Conservation (phyloP, 78 protist species). For the Monosiga brevicollis region DNA sequence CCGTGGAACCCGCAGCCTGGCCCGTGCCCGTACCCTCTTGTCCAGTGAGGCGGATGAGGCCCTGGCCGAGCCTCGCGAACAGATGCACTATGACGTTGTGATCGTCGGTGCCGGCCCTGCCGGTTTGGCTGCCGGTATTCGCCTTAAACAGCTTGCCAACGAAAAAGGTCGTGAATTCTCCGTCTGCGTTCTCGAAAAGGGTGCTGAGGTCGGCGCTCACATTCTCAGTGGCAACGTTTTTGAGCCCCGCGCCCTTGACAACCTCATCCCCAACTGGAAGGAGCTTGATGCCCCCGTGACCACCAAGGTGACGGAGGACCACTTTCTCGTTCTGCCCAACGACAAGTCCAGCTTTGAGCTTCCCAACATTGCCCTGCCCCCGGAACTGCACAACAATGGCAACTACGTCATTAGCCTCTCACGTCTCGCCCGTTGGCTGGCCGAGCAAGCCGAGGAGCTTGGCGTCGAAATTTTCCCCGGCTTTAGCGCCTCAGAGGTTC, state of each 20-base stretch:
- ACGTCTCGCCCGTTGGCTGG: conserved; percentile 70
- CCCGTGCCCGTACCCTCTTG: no score
- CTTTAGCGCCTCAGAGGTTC: conserved; percentile 64
- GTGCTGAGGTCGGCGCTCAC: conserved; percentile 71
- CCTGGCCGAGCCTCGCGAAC: neutral
- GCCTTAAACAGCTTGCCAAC: conserved; percentile 71
- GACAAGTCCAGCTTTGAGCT: neutral
- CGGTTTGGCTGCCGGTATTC: conserved; percentile 94
- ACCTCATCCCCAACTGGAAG: conserved; percentile 90
- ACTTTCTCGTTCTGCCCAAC: conserved; percentile 42
- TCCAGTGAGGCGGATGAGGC: neutral
- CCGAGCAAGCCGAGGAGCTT: conserved; percentile 78
- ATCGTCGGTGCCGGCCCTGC: conserved; percentile 98
- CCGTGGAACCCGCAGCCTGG: no score
- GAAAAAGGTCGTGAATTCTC: conserved; percentile 30
- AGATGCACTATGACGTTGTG: conserved; percentile 55
- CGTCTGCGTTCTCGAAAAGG: conserved; percentile 89
- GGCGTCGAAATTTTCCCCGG: conserved; percentile 94
- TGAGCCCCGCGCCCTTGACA: conserved; percentile 85
- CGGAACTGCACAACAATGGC: conserved; percentile 75
- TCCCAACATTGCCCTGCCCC: conserved; percentile 29
- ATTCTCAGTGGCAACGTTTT: conserved; percentile 89
- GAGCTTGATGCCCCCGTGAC: conserved; percentile 77
- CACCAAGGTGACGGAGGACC: conserved; percentile 70
- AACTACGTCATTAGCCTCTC: conserved; percentile 87